These are phyloP conservation scores for Rugonectria rugulosa DNA, from an alignment of 2,329 filamentous ascomycete genomes.

Conservation along the genomic window DNA sequence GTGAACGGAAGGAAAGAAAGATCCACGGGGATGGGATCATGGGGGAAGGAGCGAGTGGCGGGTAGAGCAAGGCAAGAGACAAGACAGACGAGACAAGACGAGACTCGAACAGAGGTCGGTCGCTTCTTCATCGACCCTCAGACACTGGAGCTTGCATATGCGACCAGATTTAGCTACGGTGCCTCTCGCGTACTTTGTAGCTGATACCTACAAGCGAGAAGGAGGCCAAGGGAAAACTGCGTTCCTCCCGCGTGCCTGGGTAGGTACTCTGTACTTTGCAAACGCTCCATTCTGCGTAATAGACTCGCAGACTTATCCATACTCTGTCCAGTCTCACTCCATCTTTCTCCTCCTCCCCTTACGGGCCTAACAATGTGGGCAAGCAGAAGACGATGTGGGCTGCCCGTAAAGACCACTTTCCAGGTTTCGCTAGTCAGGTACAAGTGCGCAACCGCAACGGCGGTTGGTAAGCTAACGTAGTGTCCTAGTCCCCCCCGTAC, in stretches of 20 bases:
- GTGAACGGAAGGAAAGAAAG: conserved; percentile 32
- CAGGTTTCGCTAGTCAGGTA: neutral
- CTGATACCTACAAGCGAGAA: too few species aligned
- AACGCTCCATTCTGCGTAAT: too few species aligned
- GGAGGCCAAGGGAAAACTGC: too few species aligned
- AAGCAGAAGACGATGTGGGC: neutral
- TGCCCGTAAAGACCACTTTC: too few species aligned
- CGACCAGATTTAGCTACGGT: conserved; percentile 8
- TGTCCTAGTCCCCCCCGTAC: too few species aligned
- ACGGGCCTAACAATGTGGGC: conserved; percentile 23
- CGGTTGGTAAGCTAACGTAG: too few species aligned
- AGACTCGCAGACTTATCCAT: conserved; percentile 5
- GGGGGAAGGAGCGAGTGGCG: conserved; percentile 31
- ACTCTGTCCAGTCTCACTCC: conserved; percentile 1
- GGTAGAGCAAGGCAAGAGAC: conserved; percentile 30
- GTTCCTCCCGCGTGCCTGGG: too few species aligned
- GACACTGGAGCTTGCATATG: conserved; percentile 7
- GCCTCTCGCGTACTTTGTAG: too few species aligned
- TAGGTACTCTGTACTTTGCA: too few species aligned
- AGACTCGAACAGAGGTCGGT: conserved; percentile 23
- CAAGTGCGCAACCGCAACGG: too few species aligned
- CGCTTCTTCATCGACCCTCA: conserved; percentile 24
- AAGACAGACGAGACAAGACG: conserved; percentile 12
- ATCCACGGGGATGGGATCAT: conserved; percentile 32
- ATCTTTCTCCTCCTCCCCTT: conserved; percentile 23